Conservation (phyloP, 305 asterid genomes). For the Ruellia speciosa region DNA sequence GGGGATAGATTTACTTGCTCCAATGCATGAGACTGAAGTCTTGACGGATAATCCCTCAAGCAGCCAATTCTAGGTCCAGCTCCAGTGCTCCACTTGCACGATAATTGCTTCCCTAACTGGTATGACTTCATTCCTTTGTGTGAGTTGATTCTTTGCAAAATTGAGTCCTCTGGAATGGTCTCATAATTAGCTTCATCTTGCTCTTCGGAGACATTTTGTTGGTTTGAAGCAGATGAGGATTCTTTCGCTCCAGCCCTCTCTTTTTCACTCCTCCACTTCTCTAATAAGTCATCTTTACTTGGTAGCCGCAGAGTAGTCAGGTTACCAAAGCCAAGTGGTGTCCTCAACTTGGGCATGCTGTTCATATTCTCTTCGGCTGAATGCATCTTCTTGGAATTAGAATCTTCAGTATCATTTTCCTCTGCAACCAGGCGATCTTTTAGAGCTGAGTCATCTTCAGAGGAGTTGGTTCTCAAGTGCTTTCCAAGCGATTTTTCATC, state of each 20-base stretch:
- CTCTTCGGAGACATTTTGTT: neutral
- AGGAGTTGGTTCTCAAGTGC: constrained; percentile 45
- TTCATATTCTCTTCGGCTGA: neutral
- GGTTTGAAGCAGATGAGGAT: neutral
- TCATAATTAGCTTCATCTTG: neutral
- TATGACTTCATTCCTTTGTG: constrained; percentile 51
- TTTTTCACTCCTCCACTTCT: constrained; percentile 27
- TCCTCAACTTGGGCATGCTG: neutral
- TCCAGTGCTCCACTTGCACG: constrained; percentile 77
- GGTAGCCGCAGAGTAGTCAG: constrained; percentile 47
- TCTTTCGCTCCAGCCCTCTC: too few species aligned
- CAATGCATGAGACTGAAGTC: constrained; percentile 58
- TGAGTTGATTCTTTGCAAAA: constrained; percentile 50
- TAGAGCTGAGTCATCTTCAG: constrained; percentile 47
- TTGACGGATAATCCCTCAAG: constrained; percentile 60
- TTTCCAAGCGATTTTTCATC: constrained; percentile 36
- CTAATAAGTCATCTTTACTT: constrained; percentile 30
- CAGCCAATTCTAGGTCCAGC: constrained; percentile 79
- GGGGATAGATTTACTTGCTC: constrained; percentile 61
- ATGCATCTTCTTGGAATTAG: constrained; percentile 18
- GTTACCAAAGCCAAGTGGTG: constrained; percentile 20
- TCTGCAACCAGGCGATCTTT: constrained; percentile 5
- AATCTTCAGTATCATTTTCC: constrained; percentile 14
- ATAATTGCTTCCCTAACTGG: constrained; percentile 60
- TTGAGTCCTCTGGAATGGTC: constrained; percentile 38